Conservation (phyloP, 2,329 filamentous ascomycete species). For the Fusarium penzigii region DNA sequence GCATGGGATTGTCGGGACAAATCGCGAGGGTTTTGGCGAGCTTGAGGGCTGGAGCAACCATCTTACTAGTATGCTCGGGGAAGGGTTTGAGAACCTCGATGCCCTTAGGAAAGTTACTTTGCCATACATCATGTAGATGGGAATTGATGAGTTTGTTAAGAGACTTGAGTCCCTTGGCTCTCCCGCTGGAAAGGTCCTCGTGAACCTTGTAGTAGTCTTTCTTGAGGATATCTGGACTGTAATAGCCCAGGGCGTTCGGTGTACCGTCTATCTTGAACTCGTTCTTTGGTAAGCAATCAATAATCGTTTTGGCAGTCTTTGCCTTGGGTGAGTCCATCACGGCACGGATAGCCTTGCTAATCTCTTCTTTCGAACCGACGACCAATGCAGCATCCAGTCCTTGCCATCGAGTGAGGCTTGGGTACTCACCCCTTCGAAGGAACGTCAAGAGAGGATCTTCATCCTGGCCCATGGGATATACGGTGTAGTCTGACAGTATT, state of each 20-base stretch:
- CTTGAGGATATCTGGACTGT: constrained; percentile 64
- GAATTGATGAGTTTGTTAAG: constrained; percentile 78
- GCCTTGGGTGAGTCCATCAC: constrained; percentile 55
- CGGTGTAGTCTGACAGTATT: constrained; percentile 74
- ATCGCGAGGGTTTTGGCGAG: constrained; percentile 74
- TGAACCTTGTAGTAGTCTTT: constrained; percentile 68
- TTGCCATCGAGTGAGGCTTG: constrained; percentile 72
- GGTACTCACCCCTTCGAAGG: constrained; percentile 75
- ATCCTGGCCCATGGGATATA: constrained; percentile 79
- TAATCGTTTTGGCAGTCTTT: constrained; percentile 61
- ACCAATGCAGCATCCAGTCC: constrained; percentile 72
- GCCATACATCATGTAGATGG: constrained; percentile 85
- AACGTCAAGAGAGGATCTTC: constrained; percentile 72
- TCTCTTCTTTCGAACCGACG: constrained; percentile 64
- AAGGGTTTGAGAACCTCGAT: constrained; percentile 81
- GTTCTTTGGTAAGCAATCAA: constrained; percentile 59
- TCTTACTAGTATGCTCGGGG: constrained; percentile 70
- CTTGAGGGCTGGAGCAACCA: constrained; percentile 69
- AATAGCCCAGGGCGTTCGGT: constrained; percentile 73
- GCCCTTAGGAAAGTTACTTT: constrained; percentile 73
- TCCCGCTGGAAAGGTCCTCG: constrained; percentile 58
- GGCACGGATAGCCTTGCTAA: constrained; percentile 63
- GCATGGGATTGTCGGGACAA: constrained; percentile 73
- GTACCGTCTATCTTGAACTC: constrained; percentile 66
- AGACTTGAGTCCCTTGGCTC: constrained; percentile 60